phyloP scores from a whole-genome alignment of 495 filamentous ascomycete genomes.

The Glutinoglossum americanum region DNA sequence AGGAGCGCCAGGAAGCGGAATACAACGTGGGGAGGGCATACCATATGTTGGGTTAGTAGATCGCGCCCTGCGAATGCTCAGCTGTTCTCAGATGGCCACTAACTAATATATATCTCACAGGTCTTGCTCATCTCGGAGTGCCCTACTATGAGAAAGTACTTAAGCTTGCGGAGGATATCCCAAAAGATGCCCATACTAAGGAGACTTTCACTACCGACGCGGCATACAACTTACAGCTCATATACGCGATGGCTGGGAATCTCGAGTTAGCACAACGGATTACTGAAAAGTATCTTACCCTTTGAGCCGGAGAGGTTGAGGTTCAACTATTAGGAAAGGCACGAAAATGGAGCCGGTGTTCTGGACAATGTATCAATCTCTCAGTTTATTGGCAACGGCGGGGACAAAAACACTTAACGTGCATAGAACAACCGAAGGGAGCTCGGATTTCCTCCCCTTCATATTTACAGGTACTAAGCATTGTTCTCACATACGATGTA shows the following conservation, averaged over 20 bases:
- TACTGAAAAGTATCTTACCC: slow-evolving; percentile 29
- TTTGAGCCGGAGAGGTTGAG: neutral
- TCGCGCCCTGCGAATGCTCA: too few relatives aligned
- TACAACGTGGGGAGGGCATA: slow-evolving; percentile 73
- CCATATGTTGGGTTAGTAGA: slow-evolving; percentile 36
- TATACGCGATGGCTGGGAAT: slow-evolving; percentile 44
- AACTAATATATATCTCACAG: neutral
- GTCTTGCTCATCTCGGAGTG: slow-evolving; percentile 54
- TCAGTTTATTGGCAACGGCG: too few relatives aligned
- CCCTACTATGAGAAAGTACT: slow-evolving; percentile 46
- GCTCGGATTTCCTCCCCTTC: too few relatives aligned
- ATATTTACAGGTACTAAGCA: too few relatives aligned
- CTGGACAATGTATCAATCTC: neutral
- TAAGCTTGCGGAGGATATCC: slow-evolving; percentile 13
- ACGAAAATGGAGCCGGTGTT: neutral
- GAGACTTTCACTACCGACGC: slow-evolving; percentile 55
- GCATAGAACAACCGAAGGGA: too few relatives aligned
- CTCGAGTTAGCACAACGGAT: slow-evolving; percentile 29
- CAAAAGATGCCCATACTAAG: slow-evolving; percentile 9
- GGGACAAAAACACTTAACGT: too few relatives aligned
- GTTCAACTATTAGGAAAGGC: neutral
- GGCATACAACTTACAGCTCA: slow-evolving; percentile 50
- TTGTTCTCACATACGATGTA: too few relatives aligned
- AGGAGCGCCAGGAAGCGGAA: slow-evolving; percentile 58
- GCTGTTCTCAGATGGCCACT: neutral